Evolutionary conservation across 1,284 basidiomycete genomes (phyloP).

Genomic region (Tylopilus sp.): DNA sequence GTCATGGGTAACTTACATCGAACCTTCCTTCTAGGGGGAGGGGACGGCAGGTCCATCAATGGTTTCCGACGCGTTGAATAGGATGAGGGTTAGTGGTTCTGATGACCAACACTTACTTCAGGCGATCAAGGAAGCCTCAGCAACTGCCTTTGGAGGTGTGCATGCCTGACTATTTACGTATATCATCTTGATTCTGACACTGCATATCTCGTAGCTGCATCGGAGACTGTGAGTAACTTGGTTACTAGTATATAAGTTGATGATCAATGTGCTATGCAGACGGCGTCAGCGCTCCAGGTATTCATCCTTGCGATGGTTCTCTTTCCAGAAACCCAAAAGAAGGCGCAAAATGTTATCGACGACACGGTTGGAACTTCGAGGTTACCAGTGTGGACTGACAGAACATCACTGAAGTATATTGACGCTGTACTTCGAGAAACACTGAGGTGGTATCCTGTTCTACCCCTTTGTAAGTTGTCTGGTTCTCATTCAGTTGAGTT

Average conservation of each 20-base stretch:
- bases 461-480: constrained; percentile 19
- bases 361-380: constrained; percentile 14
- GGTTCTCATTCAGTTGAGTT: neutral
- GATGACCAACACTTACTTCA: neutral
- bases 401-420: constrained; percentile 18
- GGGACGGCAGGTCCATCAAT: constrained; percentile 16
- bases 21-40: constrained; percentile 10
- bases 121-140: constrained; percentile 19
- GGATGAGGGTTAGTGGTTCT: neutral
- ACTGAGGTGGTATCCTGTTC: constrained; percentile 22
- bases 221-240: constrained; percentile 17
- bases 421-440: constrained; percentile 26
- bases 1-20: neutral
- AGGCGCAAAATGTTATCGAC: constrained; percentile 40
- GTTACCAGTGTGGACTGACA: constrained; percentile 20
- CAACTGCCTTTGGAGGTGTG: constrained; percentile 20
- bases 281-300: constrained; percentile 37
- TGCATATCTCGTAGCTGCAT: constrained; percentile 14
- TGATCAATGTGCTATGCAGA: constrained; percentile 26
- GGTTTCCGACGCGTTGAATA: constrained; percentile 15
- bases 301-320: constrained; percentile 45
- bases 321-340: constrained; percentile 40
- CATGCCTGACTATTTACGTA: neutral
- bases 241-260: neutral
- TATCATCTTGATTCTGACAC: neutral